phyloP scores from a whole-genome alignment of 495 filamentous ascomycete genomes.

The Sordaria brevicollis region DNA sequence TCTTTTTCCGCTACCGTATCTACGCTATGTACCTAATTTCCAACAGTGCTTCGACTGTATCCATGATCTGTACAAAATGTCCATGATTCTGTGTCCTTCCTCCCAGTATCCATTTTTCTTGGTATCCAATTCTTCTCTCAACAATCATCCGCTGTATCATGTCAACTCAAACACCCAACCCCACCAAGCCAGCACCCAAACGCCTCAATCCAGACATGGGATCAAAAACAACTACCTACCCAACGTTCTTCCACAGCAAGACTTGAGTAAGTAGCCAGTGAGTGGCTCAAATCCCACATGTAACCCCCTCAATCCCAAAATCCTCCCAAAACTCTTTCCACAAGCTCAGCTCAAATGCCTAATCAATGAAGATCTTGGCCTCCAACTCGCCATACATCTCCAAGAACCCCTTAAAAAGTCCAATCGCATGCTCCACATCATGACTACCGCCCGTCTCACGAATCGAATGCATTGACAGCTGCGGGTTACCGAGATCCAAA shows the following conservation, averaged over 20 bases:
- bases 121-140: background rate
- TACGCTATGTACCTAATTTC: background rate
- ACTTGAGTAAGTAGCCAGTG: background rate
- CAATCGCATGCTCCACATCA: constrained; percentile 81
- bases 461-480: constrained; percentile 95
- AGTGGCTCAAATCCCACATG: background rate
- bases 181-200: background rate
- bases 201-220: background rate
- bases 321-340: too few species aligned
- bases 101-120: background rate
- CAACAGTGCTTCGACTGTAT: background rate
- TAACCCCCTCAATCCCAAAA: too few species aligned
- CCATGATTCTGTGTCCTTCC: background rate
- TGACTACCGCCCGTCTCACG: constrained; percentile 79
- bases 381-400: constrained; percentile 70
- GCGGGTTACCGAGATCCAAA: constrained; percentile 89
- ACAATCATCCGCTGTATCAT: background rate
- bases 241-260: too few species aligned
- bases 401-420: constrained; percentile 83
- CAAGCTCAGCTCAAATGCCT: background rate
- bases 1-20: background rate
- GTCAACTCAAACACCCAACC: background rate
- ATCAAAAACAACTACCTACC: background rate
- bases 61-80: background rate
- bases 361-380: constrained; percentile 71